Evolutionary conservation across 192 early-diverging fungal species (phyloP).

Genomic region (Entrophospora sp.): DNA sequence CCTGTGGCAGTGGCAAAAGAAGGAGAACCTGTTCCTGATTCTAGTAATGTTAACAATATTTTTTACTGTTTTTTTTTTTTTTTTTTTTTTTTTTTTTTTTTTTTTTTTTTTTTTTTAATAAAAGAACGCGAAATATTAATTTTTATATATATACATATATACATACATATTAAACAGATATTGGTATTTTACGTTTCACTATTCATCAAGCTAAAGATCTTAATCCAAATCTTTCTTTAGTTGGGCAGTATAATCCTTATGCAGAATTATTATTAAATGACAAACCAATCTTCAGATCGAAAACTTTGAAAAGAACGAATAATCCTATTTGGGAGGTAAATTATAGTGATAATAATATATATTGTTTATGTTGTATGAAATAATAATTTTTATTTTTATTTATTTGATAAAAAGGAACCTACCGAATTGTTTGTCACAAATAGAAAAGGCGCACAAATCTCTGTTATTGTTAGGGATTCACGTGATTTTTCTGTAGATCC

Average conservation of each 20-base stretch:
- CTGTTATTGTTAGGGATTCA: conserved; percentile 53
- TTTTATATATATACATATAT: too few relatives aligned
- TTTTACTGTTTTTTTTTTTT: neutral
- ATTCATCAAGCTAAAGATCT: conserved; percentile 63
- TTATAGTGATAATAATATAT: neutral
- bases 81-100: neutral
- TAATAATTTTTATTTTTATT: neutral
- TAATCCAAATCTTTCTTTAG: conserved; percentile 31
- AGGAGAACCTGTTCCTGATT: conserved; percentile 35
- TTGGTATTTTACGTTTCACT: conserved; percentile 61
- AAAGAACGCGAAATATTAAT: too few relatives aligned
- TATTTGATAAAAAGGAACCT: conserved; percentile 27
- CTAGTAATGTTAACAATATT: conserved; percentile 34
- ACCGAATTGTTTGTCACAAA: conserved; percentile 66
- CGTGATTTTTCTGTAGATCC: conserved; percentile 11
- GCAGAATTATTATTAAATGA: conserved; percentile 51
- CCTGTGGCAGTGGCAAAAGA: conserved; percentile 30
- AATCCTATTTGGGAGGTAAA: conserved; percentile 18
- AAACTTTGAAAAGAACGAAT: conserved; percentile 61
- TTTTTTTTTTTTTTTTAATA: conserved; percentile 1
- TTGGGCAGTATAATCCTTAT: conserved; percentile 36
- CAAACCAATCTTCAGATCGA: conserved; percentile 42
- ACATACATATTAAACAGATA: conserved; percentile 37
- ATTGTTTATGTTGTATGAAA: neutral
- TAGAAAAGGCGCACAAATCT: conserved; percentile 42